A percentile compares a stretch with the other conserved stretches of the same genome.
Evolutionary conservation across 2,329 filamentous ascomycete species (phyloP).

Genomic region (Mycosphaerella arachidis): DNA sequence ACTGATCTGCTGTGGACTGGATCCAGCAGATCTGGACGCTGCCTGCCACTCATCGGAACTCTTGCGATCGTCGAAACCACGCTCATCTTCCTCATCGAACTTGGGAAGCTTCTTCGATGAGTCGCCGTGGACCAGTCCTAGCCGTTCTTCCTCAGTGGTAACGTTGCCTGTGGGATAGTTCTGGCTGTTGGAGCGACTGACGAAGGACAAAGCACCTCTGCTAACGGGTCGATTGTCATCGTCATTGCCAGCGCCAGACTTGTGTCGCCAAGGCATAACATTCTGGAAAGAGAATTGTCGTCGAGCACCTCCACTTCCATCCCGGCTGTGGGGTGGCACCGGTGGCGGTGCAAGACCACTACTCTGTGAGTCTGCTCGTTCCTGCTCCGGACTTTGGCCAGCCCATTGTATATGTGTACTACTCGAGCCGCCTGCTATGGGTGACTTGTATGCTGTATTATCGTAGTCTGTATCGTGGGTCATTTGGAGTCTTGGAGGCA

Average conservation of each 20-base stretch:
- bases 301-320: slow-evolving; percentile 50
- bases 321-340: slow-evolving; percentile 50
- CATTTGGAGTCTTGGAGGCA: slow-evolving; percentile 43
- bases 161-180: slow-evolving; percentile 16
- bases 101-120: slow-evolving; percentile 16
- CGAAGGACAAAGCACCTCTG: slow-evolving; percentile 33
- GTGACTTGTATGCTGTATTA: slow-evolving; percentile 45
- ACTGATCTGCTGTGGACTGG: slow-evolving; percentile 27
- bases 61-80: slow-evolving; percentile 1
- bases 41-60: slow-evolving; percentile 33
- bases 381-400: slow-evolving; percentile 34
- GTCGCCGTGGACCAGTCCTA: slow-evolving; percentile 36
- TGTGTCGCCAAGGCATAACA: slow-evolving; percentile 61
- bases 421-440: slow-evolving; percentile 21
- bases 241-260: slow-evolving; percentile 26
- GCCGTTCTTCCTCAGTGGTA: slow-evolving; percentile 36
- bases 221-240: slow-evolving; percentile 30
- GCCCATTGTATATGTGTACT: slow-evolving; percentile 48
- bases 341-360: slow-evolving; percentile 49
- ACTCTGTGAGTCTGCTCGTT: slow-evolving; percentile 41
- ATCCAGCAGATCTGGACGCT: slow-evolving; percentile 22
- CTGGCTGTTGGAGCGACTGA: slow-evolving; percentile 23
- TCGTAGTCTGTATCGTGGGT: slow-evolving; percentile 47
- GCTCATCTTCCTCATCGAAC: slow-evolving; percentile 15
- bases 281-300: slow-evolving; percentile 93